A percentile compares a stretch with the other conserved stretches of the same genome.
Evolutionary conservation across 805 yeast species (phyloP).

Genomic region (Metschnikowia kofuensis): DNA sequence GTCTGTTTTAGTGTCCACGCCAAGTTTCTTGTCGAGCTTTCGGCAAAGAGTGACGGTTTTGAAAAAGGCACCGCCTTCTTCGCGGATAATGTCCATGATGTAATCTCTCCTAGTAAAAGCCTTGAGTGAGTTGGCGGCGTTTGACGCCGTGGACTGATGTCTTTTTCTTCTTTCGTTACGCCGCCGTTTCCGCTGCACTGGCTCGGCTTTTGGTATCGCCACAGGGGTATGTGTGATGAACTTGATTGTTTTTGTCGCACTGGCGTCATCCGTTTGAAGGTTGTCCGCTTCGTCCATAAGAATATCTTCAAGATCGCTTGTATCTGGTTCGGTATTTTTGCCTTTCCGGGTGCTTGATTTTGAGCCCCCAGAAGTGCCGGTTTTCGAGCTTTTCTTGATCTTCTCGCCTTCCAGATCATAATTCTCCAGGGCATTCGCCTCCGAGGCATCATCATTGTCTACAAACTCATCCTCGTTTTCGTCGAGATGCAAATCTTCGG

Average conservation of each 20-base stretch:
- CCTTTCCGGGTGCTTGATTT: no score
- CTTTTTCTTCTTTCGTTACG: neutral
- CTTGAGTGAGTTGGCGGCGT: slow-evolving; percentile 24
- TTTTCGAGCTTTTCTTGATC: neutral
- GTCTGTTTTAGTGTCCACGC: slow-evolving; percentile 31
- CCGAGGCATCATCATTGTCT: neutral
- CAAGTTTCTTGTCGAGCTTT: slow-evolving; percentile 29
- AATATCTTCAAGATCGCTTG: no score
- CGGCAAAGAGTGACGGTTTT: slow-evolving; percentile 35
- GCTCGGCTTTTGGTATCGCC: neutral
- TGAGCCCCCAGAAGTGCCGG: neutral
- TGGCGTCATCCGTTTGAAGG: no score
- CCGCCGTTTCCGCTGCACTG: neutral
- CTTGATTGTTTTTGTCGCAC: neutral
- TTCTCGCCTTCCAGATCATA: neutral
- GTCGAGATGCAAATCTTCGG: neutral
- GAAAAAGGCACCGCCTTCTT: slow-evolving; percentile 37
- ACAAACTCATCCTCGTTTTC: neutral
- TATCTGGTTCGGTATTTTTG: no score
- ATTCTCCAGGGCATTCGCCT: neutral
- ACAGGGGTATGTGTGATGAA: neutral
- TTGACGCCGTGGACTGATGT: slow-evolving; percentile 6
- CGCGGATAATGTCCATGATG: slow-evolving; percentile 28
- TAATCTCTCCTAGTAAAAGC: slow-evolving; percentile 28
- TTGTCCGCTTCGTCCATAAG: no score